These are phyloP conservation scores for Prunus mira DNA, from an alignment of 306 rosid species.

Conservation along the genomic window DNA sequence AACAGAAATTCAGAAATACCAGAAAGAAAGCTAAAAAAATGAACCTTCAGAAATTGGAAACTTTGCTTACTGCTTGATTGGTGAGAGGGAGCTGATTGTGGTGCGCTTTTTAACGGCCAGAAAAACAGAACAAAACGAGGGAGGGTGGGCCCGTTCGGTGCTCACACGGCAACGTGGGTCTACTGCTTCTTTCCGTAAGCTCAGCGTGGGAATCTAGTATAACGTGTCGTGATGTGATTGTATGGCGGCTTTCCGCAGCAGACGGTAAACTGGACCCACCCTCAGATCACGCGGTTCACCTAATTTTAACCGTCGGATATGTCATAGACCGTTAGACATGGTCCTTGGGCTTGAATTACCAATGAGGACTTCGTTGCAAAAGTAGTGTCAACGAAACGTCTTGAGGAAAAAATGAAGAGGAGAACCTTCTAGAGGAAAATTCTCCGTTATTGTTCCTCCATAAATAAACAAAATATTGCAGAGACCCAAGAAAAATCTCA, in stretches of 20 bases:
- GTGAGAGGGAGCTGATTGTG: background rate
- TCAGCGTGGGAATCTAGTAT: background rate
- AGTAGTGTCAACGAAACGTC: too few species aligned
- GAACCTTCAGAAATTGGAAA: background rate
- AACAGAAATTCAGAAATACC: background rate
- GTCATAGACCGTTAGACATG: too few species aligned
- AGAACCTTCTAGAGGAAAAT: too few species aligned
- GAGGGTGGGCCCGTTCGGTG: background rate
- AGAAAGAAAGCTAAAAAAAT: background rate
- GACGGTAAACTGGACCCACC: background rate
- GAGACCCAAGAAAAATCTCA: too few species aligned
- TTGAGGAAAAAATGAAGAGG: too few species aligned
- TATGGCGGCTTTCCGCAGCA: background rate
- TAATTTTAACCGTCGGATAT: too few species aligned
- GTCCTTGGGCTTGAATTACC: too few species aligned
- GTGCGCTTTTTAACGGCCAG: background rate
- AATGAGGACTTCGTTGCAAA: too few species aligned
- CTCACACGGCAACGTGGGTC: background rate
- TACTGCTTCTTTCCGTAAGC: background rate
- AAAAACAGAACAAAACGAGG: background rate
- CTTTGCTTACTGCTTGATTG: background rate
- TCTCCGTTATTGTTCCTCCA: too few species aligned
- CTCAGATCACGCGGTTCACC: background rate
- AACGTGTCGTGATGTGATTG: background rate
- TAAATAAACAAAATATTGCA: too few species aligned